A percentile compares a stretch with the other conserved stretches of the same genome.
Evolutionary conservation across 73 alveolate genomes (phyloP).

Genomic region (Stentor coeruleus): DNA sequence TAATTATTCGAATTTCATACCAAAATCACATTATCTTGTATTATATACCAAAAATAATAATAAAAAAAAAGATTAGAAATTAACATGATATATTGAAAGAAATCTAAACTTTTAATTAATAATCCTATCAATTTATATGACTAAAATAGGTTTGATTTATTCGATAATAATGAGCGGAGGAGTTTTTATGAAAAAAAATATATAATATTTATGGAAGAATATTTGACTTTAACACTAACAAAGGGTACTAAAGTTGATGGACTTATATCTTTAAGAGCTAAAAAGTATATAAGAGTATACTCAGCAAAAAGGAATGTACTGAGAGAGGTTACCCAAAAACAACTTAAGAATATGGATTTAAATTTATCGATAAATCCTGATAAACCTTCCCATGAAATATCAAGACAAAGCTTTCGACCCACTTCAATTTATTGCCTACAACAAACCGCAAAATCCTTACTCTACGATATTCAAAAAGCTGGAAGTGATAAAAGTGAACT

Average conservation of each 20-base stretch:
- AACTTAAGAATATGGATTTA: background rate
- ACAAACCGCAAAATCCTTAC: background rate
- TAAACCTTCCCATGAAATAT: background rate
- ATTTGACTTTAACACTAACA: background rate
- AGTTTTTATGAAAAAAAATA: no score
- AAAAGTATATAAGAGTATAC: background rate
- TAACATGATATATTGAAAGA: no score
- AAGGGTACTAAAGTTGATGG: background rate
- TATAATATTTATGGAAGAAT: background rate
- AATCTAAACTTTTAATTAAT: no score
- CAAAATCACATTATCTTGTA: no score
- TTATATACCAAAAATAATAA: no score
- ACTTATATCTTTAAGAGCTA: background rate
- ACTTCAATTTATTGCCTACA: background rate
- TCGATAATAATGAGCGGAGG: no score
- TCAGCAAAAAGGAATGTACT: background rate
- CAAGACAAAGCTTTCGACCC: background rate
- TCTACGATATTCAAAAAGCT: slow-evolving; percentile 15
- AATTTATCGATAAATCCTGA: background rate
- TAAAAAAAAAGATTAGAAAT: no score
- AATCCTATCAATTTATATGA: no score
- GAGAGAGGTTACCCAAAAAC: background rate
- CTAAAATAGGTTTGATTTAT: no score
- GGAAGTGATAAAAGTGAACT: background rate
- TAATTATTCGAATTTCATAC: no score